Base-by-base conservation (phyloP, 108 stramenopile species). In the Cyclotella cryptica region DNA sequence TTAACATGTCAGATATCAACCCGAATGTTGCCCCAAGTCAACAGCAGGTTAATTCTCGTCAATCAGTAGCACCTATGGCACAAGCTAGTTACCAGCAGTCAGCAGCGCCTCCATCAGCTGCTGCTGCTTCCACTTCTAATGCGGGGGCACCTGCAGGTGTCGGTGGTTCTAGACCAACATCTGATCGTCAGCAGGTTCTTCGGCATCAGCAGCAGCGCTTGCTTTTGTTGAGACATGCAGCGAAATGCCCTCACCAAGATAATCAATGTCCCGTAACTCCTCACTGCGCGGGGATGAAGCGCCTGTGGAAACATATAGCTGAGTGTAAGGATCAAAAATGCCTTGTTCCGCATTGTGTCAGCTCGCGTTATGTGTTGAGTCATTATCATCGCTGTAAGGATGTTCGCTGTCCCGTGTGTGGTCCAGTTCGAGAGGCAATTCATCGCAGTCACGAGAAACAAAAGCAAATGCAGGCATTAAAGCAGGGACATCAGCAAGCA, bases 331-430 rank as follows among this genome's bases (percentile, higher is more conserved):
- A 98, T 75, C 98, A 98, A 78, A 95, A 95, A 74, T 99, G 99
- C 79, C 70, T 94, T 59, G 93, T 97, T 13, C 97, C 98, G 0
- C 99, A 98, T 74, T 99, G 99, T 85, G 98, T 98, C 27, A 97
- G 96, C 54, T 98, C 97, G 29, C 91, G 99, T 12, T 98, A 98
- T 77, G 98, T 99, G 44, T 80, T 99, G 59, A 97, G 96, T 79
- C 99, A 99, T 85, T 98, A 98, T 77, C 97, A 97, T 86, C 90
- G 97, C 10, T 99, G 99, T 77, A 98, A 98, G 73, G 97, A 98
- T 66, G 92, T 89, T 10, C 85, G 96, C n/a, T 99, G 99, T 79
- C 96, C 98, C 3, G 98, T 99, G 0, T 99, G 99, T 81, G 97
- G 96, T 10, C 99, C 99, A 19, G 99, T 99, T 2, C 78, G 98